A percentile compares a stretch with the other conserved stretches of the same genome.
Evolutionary conservation across 1,284 basidiomycete species (phyloP).

Genomic region (Anthracocystis setariae): DNA sequence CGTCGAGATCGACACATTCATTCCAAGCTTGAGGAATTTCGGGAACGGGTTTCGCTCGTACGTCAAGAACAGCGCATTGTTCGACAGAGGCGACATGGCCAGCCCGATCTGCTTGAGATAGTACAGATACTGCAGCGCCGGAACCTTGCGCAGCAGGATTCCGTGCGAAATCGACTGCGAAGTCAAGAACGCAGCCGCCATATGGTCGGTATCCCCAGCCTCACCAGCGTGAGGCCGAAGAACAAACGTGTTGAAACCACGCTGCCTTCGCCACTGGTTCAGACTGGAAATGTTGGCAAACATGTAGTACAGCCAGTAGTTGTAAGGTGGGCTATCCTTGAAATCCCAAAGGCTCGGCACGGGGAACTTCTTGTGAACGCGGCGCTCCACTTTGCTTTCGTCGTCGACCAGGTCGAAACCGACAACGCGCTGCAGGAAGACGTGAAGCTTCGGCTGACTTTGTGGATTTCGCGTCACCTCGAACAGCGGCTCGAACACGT

Average conservation of each 20-base stretch:
- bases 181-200: constrained; percentile 93
- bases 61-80: constrained; percentile 95
- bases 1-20: constrained; percentile 96
- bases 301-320: constrained; percentile 95
- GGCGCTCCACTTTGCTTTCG: constrained; percentile 90
- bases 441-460: constrained; percentile 90
- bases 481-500: constrained; percentile 92
- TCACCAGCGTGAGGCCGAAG: constrained; percentile 97
- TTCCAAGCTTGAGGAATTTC: constrained; percentile 93
- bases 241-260: constrained; percentile 95
- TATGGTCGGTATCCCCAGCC: constrained; percentile 97
- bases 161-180: constrained; percentile 99
- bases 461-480: constrained; percentile 93
- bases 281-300: constrained; percentile 94
- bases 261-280: constrained; percentile 85
- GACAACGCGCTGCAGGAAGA: constrained; percentile 93
- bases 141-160: constrained; percentile 95
- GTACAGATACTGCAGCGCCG: constrained; percentile 79
- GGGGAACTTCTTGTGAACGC: constrained; percentile 95
- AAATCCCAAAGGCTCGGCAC: constrained; percentile 91
- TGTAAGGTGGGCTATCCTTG: constrained; percentile 88
- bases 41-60: constrained; percentile 98
- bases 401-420: constrained; percentile 99
- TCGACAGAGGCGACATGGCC: constrained; percentile 97
- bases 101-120: constrained; percentile 74